phyloP scores from a whole-genome alignment of 2,329 filamentous ascomycete genomes.

The Calonectria naviculata region DNA sequence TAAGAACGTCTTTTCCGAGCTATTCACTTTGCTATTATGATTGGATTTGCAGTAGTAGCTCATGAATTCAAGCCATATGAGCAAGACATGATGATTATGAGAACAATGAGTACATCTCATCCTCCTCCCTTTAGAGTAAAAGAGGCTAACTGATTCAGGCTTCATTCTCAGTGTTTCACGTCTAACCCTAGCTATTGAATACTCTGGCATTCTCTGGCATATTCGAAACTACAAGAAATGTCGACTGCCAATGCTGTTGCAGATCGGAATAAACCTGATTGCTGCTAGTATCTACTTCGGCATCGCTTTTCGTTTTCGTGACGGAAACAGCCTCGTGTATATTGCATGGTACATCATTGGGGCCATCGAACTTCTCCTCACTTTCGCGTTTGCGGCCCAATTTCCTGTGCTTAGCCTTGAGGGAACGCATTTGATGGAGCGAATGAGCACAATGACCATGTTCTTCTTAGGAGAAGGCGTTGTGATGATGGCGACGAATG shows the following conservation, averaged over 20 bases:
- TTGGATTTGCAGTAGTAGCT: not conserved
- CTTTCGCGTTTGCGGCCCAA: not conserved
- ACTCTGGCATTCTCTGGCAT: not conserved
- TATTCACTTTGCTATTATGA: not conserved
- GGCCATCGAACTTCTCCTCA: not conserved
- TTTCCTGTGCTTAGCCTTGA: not conserved
- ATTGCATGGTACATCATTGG: not conserved
- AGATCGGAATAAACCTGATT: not conserved
- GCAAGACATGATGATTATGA: not conserved
- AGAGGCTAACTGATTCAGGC: not conserved
- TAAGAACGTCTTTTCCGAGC: not conserved
- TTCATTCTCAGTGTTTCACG: not conserved
- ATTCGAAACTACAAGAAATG: not conserved
- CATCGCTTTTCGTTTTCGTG: not conserved
- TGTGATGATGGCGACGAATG: not conserved
- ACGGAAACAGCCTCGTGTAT: not conserved
- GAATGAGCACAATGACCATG: not conserved
- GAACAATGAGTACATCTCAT: not conserved
- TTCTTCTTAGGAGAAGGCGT: not conserved
- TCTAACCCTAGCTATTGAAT: not conserved
- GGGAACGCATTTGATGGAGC: not conserved
- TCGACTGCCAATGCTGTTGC: not conserved
- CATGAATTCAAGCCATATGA: not conserved
- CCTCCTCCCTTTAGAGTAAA: not conserved
- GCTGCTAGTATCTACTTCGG: not conserved